phyloP scores from a whole-genome alignment of 208 protist genomes.

The Wallacemonas sp. region DNA sequence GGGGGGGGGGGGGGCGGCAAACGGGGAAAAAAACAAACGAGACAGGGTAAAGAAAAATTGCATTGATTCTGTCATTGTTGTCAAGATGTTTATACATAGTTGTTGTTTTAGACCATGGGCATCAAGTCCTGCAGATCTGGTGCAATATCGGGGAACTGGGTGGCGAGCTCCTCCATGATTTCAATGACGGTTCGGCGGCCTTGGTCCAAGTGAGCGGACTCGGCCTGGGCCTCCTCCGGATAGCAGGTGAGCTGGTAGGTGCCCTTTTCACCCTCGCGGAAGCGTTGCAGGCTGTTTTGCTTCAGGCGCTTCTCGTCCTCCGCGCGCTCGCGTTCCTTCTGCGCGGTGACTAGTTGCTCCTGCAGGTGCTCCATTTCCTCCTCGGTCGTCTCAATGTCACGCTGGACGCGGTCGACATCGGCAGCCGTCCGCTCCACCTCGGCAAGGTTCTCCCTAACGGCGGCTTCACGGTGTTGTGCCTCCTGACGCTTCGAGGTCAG shows the following conservation, averaged over 20 bases:
- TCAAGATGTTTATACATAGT: no score
- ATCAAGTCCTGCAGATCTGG: slow-evolving; percentile 68
- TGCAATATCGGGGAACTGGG: slow-evolving; percentile 73
- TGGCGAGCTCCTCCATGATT: slow-evolving; percentile 75
- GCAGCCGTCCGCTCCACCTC: slow-evolving; percentile 76
- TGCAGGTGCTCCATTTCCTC: slow-evolving; percentile 75
- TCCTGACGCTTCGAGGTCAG: slow-evolving; percentile 88
- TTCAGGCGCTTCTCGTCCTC: slow-evolving; percentile 83
- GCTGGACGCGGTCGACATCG: slow-evolving; percentile 74
- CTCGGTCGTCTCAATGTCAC: slow-evolving; percentile 71
- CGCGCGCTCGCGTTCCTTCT: slow-evolving; percentile 65
- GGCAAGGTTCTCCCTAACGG: slow-evolving; percentile 82
- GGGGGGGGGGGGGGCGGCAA: neutral
- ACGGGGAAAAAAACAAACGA: no score
- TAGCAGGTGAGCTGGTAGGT: slow-evolving; percentile 78
- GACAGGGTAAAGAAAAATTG: no score
- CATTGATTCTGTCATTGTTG: no score
- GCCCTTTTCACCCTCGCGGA: slow-evolving; percentile 85
- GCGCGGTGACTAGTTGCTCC: slow-evolving; percentile 44
- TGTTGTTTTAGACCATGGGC: slow-evolving; percentile 34
- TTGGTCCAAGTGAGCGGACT: slow-evolving; percentile 63
- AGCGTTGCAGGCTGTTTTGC: slow-evolving; percentile 77
- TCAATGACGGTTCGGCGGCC: slow-evolving; percentile 52
- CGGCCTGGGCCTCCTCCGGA: slow-evolving; percentile 56
- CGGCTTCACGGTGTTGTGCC: slow-evolving; percentile 73